Evolutionary conservation across 768 basidiomycete species (phyloP).

Genomic region (Mycena vulgaris): DNA sequence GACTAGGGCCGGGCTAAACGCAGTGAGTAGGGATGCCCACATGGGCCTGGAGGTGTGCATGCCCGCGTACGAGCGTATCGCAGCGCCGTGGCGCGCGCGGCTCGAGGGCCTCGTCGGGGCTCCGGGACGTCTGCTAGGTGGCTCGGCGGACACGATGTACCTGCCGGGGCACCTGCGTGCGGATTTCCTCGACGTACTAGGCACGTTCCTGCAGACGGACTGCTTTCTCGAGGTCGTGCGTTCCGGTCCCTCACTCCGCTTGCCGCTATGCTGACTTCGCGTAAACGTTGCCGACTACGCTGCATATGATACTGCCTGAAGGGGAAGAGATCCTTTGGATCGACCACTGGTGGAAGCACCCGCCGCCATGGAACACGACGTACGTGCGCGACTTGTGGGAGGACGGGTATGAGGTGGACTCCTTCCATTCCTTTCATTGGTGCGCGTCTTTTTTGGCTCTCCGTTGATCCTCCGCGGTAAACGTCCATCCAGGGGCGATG

Average conservation of each 20-base stretch:
- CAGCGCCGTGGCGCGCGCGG: slow-evolving; percentile 52
- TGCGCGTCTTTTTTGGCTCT: slow-evolving; percentile 37
- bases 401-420: slow-evolving; percentile 64
- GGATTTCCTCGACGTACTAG: slow-evolving; percentile 58
- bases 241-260: too few species aligned
- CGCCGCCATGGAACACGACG: slow-evolving; percentile 64
- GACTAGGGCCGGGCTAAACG: too few species aligned
- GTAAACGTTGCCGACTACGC: slow-evolving; percentile 60
- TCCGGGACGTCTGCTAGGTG: slow-evolving; percentile 60
- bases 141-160: slow-evolving; percentile 65
- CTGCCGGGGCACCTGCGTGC: slow-evolving; percentile 59
- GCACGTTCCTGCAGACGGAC: too few species aligned
- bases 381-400: too few species aligned
- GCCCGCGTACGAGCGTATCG: slow-evolving; percentile 55
- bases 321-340: slow-evolving; percentile 62
- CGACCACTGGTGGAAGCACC: slow-evolving; percentile 69
- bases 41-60: slow-evolving; percentile 62
- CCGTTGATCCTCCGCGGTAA: not conserved
- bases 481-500: slow-evolving; percentile 42
- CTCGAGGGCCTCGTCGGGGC: slow-evolving; percentile 54
- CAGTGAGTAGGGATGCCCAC: slow-evolving; percentile 60
- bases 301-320: slow-evolving; percentile 59
- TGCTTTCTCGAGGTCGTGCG: too few species aligned
- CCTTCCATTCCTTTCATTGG: slow-evolving; percentile 69
- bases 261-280: too few species aligned